Evolutionary conservation across 495 filamentous ascomycete species (phyloP).

Genomic region (Daldinia bambusicola): DNA sequence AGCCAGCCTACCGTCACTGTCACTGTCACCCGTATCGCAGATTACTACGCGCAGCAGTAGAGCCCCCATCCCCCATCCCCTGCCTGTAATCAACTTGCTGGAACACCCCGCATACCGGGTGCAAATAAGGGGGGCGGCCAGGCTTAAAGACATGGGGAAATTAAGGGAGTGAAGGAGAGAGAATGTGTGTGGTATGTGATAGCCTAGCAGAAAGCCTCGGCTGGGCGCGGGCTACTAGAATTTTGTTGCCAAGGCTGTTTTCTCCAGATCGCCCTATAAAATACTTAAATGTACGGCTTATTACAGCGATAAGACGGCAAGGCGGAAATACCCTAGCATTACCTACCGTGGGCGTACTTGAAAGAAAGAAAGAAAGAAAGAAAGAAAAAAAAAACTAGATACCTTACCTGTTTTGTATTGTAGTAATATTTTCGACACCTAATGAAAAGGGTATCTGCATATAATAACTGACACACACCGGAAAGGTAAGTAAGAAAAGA

Average conservation of each 20-base stretch:
- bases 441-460: constrained; percentile 36
- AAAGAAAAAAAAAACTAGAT: too few relatives aligned
- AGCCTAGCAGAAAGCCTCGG: constrained; percentile 28
- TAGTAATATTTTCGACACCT: constrained; percentile 33
- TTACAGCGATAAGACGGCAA: constrained; percentile 17
- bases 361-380: too few relatives aligned
- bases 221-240: constrained; percentile 38
- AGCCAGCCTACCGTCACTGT: constrained; percentile 8
- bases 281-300: constrained; percentile 9
- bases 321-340: constrained; percentile 17
- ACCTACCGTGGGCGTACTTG: neutral
- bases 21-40: constrained; percentile 25
- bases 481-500: constrained; percentile 5
- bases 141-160: constrained; percentile 30
- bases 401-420: constrained; percentile 14
- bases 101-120: constrained; percentile 43
- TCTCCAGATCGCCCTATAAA: constrained; percentile 25
- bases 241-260: constrained; percentile 34
- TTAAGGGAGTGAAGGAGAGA: constrained; percentile 21
- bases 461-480: constrained; percentile 24
- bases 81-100: constrained; percentile 21
- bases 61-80: constrained; percentile 14
- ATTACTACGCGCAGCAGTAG: constrained; percentile 44
- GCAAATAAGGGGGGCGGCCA: constrained; percentile 7
- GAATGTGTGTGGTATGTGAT: neutral